Base-by-base conservation (phyloP, 805 yeast genomes). In the Monosporozyma yasuniensis region DNA sequence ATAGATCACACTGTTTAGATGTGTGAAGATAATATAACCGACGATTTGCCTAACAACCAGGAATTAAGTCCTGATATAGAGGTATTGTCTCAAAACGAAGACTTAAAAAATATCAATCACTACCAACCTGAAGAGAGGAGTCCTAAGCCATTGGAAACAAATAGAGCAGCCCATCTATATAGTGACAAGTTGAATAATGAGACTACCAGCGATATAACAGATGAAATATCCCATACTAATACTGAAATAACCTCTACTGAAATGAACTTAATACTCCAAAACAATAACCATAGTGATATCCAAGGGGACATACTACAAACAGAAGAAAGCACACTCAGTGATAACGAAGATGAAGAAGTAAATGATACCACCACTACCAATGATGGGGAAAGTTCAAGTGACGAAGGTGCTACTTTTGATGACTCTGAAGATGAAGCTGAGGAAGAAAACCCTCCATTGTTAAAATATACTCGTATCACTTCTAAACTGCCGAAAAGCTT, bases 381-480 rank as follows among this genome's bases (percentile, higher is more conserved):
- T 6, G 46, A 19, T 3, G 61, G 52, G 6, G 65, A 61, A 9
- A 61, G 51, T 12, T 55, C 52, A 1, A 56, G 53, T 7, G 61
- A 51, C 9, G 61, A 54, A 4, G 61, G 57, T 7, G 56, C 48
- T 4, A 61, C 56, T 3, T 67, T 56, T 2, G 68, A 60, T 0
- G 69, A 61, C 2, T 69, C 56, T 1, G 68, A 58, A 0, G 69
- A 63, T 1, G 73, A 66, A 1, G 74, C 71, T 1, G 71, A 64
- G 1, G 73, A 68, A 0, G 73, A 63, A 2, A 77, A 71, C 1
- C 90, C 89, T 0, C 96, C 96, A 0, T 66, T 74, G 35, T 66
- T 93, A 42, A 84, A 84, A 54, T 93, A 91, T 60, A 71, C 87
- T 7, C 73, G 98, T 46, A 67, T 89, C 16, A 71, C 75, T 5